Percentiles rank a stretch among this genome's conserved stretches.
These are phyloP conservation scores for Bipolaris victoriae DNA, from an alignment of 2,329 filamentous ascomycete species.

Conservation along the genomic window DNA sequence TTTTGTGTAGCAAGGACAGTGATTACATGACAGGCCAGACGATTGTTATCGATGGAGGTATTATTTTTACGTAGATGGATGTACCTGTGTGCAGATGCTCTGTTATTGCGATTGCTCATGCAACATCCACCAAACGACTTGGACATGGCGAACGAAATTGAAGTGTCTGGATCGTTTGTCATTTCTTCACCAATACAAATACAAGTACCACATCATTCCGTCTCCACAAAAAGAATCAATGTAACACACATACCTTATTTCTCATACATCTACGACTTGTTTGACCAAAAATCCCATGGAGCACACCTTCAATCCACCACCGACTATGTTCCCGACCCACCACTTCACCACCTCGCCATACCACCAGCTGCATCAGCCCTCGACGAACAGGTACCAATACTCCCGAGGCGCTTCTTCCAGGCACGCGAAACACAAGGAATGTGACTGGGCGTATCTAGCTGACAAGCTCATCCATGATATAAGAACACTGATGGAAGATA, in stretches of 20 bases:
- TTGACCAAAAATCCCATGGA: no score
- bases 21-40: conserved; percentile 72
- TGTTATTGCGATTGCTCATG: not conserved
- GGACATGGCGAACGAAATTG: not conserved
- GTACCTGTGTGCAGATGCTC: not conserved
- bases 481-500: conserved; percentile 10
- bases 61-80: conserved; percentile 53
- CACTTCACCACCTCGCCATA: not conserved
- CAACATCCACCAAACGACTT: not conserved
- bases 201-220: no score
- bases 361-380: not conserved
- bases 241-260: no score
- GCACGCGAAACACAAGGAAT: not conserved
- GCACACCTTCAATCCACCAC: not conserved
- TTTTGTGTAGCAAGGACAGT: conserved; percentile 63
- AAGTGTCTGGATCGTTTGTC: no score
- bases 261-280: no score
- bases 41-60: conserved; percentile 66
- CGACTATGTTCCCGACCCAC: conserved; percentile 3
- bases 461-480: conserved; percentile 11
- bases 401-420: not conserved
- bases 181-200: no score
- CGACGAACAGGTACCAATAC: not conserved
- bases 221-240: no score
- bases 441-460: conserved; percentile 11